Percentiles rank a stretch among this genome's conserved stretches.
Conservation (phyloP, 495 filamentous ascomycete species). For the Lentithecium fluviatile region DNA sequence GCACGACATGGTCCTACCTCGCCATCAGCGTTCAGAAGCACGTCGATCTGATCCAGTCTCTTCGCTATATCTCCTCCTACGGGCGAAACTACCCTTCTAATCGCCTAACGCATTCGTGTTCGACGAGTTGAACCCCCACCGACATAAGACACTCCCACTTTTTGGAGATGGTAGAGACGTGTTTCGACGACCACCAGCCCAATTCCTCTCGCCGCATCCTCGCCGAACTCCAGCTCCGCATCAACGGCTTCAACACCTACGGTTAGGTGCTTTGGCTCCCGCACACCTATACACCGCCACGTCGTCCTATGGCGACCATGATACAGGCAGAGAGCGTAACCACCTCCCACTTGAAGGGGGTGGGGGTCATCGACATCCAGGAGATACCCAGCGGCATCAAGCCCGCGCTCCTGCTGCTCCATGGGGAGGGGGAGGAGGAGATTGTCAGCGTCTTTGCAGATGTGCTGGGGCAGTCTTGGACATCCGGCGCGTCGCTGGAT, state of each 20-base stretch:
- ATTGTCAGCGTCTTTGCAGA: slow-evolving; percentile 42
- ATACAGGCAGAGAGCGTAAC: slow-evolving; percentile 28
- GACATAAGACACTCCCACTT: slow-evolving; percentile 5
- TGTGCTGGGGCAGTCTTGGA: slow-evolving; percentile 42
- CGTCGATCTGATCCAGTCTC: slow-evolving; percentile 28
- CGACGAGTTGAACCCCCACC: slow-evolving; percentile 24
- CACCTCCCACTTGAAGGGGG: slow-evolving; percentile 30
- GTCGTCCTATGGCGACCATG: slow-evolving; percentile 36
- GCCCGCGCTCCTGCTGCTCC: slow-evolving; percentile 41
- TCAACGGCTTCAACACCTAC: slow-evolving; percentile 41
- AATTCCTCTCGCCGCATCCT: slow-evolving; percentile 38
- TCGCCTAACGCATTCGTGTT: slow-evolving; percentile 9
- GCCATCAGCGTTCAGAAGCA: slow-evolving; percentile 28
- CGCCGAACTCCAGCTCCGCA: slow-evolving; percentile 37
- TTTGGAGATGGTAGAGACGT: slow-evolving; percentile 36
- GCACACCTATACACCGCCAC: background rate
- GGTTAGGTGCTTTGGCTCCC: slow-evolving; percentile 24
- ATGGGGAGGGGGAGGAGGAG: slow-evolving; percentile 38
- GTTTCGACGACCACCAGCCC: slow-evolving; percentile 27
- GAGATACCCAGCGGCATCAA: slow-evolving; percentile 36
- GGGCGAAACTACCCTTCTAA: slow-evolving; percentile 12
- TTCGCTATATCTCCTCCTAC: slow-evolving; percentile 23
- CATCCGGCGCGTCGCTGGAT: slow-evolving; percentile 27
- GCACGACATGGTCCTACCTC: slow-evolving; percentile 30
- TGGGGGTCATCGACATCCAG: slow-evolving; percentile 37